These are phyloP conservation scores for Passiflora organensis DNA, from an alignment of 345 rosid species.

Conservation along the genomic window DNA sequence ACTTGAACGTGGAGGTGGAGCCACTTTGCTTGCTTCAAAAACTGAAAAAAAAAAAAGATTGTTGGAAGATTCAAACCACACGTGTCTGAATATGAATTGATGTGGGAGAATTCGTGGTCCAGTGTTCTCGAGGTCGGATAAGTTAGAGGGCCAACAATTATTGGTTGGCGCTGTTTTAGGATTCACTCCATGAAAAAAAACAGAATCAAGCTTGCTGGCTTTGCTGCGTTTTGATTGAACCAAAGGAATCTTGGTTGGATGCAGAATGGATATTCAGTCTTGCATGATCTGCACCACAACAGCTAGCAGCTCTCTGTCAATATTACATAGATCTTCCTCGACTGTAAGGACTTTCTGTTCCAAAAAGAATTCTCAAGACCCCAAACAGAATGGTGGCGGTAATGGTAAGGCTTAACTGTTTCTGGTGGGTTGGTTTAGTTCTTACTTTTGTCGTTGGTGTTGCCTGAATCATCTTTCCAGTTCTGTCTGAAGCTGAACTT, in stretches of 20 bases:
- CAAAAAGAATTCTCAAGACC: constrained; percentile 24
- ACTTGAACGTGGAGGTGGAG: too few relatives aligned
- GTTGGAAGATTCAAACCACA: too few relatives aligned
- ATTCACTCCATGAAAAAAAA: background rate
- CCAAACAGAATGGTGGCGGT: constrained; percentile 34
- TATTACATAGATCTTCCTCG: constrained; percentile 1
- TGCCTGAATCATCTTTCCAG: background rate
- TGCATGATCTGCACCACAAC: constrained; percentile 16
- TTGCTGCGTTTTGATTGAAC: background rate
- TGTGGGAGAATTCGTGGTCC: constrained; percentile 15
- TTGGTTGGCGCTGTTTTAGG: constrained; percentile 1
- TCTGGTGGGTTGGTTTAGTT: background rate
- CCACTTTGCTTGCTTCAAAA: too few relatives aligned
- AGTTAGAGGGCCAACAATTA: constrained; percentile 1
- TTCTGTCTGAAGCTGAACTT: too few relatives aligned
- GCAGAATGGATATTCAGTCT: constrained; percentile 45
- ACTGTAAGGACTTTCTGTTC: constrained; percentile 41
- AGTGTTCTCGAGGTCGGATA: background rate
- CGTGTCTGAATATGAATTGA: background rate
- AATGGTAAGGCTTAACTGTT: constrained; percentile 18
- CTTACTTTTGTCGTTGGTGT: background rate
- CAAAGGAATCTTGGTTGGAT: constrained; percentile 9
- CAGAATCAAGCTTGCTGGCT: background rate
- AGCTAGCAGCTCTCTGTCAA: constrained; percentile 9
- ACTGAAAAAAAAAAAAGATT: too few relatives aligned